Base-by-base conservation (phyloP, 1,139 yeast genomes). In the Saccharomyces pastorianus region DNA sequence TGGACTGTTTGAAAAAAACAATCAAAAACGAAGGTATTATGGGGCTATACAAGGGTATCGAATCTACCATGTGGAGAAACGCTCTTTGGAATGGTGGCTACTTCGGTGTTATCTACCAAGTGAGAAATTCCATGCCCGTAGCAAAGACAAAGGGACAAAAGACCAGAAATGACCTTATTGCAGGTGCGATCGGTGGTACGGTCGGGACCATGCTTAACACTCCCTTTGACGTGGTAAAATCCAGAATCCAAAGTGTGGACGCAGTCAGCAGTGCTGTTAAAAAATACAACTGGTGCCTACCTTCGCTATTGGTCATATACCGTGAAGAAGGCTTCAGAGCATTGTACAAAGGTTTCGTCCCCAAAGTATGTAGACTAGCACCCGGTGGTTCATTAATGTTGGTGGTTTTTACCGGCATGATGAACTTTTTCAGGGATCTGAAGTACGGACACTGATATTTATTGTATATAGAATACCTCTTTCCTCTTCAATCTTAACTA, bases 331-430 rank as follows among this genome's bases (percentile, higher is more conserved):
- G 96, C 42, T 81, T 88, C 64, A 77, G 75, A 55, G 96, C 97
- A 13, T 80, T 91, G 57, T 90, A 90, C 74, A 91, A 88, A 76
- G 98, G 97, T 49, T 93, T 93, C 81, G 72, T 93, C 64, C 99
- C 99, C 64, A 95, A 95, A 79, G 98, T 95, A 23, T 80, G 93
- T 71, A 85, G 99, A 80, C 80, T 95, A 64, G 99, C 99, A 54
- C 99, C 99, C 58, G 99, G 99, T 68, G 99, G 99, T 71, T 99
- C 99, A 76, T 91, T 95, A 64, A 77, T 95, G 68, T 79, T 93
- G 71, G 98, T 95, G 53, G 99, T 95, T 20, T 93, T 90, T 77
- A 89, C 97, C 51, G 79, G 91, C 41, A 84, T 93, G 64, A 90
- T 91, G 96, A 96, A 91, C 71, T 88, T 90, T 77, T 93, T 93